Evolutionary conservation across 2,329 filamentous ascomycete species (phyloP).

Genomic region (Pseudogymnoascus sp.): DNA sequence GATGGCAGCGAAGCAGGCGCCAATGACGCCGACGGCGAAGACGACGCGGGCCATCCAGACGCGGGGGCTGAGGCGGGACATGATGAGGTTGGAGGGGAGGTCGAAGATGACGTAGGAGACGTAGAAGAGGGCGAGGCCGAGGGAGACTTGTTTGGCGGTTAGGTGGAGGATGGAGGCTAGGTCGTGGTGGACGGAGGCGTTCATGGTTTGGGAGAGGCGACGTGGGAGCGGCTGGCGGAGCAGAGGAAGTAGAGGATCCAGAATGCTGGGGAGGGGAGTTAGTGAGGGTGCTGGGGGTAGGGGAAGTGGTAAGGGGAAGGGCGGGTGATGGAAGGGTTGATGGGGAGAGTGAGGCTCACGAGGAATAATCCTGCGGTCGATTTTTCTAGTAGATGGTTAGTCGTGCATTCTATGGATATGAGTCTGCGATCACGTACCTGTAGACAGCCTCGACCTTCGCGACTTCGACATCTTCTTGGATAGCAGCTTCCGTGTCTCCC

Average conservation of each 20-base stretch:
- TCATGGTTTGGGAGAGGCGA: conserved; percentile 94
- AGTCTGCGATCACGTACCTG: conserved; percentile 24
- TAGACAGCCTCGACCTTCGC: conserved; percentile 33
- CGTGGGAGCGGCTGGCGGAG: conserved; percentile 85
- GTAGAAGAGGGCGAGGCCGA: conserved; percentile 81
- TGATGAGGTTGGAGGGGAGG: conserved; percentile 78
- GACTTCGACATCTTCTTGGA: conserved; percentile 22
- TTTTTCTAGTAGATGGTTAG: conserved; percentile 32
- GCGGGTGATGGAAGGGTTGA: neutral
- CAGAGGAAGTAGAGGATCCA: conserved; percentile 90
- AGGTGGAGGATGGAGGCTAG: conserved; percentile 65
- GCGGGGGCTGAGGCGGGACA: conserved; percentile 77
- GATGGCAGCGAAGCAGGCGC: conserved; percentile 76
- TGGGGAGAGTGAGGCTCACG: conserved; percentile 23
- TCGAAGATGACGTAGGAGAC: conserved; percentile 89
- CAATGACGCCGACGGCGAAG: conserved; percentile 77
- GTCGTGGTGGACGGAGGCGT: conserved; percentile 62
- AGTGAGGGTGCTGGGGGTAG: neutral
- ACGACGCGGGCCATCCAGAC: conserved; percentile 93
- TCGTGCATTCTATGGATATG: neutral
- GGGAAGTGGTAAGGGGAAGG: conserved; percentile 1
- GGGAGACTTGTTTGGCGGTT: conserved; percentile 70
- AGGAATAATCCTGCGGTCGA: conserved; percentile 52
- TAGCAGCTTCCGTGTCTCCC: neutral
- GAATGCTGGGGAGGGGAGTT: conserved; percentile 51